Evolutionary conservation across 352 stramenopile species (phyloP), one percentile per base, ranked within the genome.

Genomic region (Pythium sukuiense): DNA sequence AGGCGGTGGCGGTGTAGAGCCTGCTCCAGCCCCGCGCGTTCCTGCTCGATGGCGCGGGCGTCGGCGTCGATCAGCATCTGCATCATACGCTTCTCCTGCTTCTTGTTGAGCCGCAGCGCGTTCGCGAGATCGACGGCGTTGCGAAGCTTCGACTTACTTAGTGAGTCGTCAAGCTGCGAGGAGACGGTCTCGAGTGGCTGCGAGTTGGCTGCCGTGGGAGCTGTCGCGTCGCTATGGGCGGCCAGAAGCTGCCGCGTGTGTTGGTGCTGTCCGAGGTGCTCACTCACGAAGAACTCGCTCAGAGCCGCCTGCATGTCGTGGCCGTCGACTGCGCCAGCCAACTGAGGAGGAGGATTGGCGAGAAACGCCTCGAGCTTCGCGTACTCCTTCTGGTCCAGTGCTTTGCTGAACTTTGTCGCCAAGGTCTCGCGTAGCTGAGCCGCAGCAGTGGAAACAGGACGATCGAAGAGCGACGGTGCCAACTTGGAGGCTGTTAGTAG

Each of bases 121-220:
- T 85, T 85, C 1, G 80, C 80, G 11, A 92, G 70, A 55, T 90
- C 83, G 6, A 90, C 81, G 0, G 83, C 83, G 49, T 90, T 92
- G 26, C 77, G 78, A 14, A 92, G 67, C 55, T 92, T 92, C 11
- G 83, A 73, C 33, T 75, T 82, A 63, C 81, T 90, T 7, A 92
- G 65, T 18, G 80, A 89, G 32, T 87, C 71, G 26, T 89, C 79
- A n/a, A 89, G 67, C 24, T 63, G 49, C 5, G 45, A 26, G 6
- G 61, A 57, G 11, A 66, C 61, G 16, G 45, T 27, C 11, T 61
- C 67, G 1, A 75, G 59, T 14, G 65, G 57, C 13, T 59, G 2
- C 37, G 29, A 20, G n/a, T 5, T 11, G 12, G 41, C 32, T 0
- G 32, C 32, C 9, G 32, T 11, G 9, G 32, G 32, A 37, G 32